Conservation (phyloP, 768 basidiomycete species). For the Leccinum boreale region DNA sequence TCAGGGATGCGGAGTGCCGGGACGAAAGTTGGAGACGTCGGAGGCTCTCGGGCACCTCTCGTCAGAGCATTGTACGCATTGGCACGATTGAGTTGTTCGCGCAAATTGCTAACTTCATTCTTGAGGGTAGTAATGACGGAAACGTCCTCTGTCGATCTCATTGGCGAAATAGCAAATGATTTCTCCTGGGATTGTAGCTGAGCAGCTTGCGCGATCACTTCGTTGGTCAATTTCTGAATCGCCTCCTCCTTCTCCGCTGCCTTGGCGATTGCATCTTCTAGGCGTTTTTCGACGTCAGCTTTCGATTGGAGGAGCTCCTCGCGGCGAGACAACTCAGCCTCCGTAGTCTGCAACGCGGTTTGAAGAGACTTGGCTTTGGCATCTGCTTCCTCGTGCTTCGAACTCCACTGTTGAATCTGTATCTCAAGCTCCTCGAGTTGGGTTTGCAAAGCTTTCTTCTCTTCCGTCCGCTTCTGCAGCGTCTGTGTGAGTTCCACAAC, state of each 20-base stretch:
- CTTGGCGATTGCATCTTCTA: slow-evolving; percentile 75
- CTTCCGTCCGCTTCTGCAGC: slow-evolving; percentile 84
- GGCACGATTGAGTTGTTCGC: slow-evolving; percentile 94
- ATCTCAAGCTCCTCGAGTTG: slow-evolving; percentile 77
- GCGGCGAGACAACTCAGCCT: slow-evolving; percentile 66
- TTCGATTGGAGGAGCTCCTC: slow-evolving; percentile 76
- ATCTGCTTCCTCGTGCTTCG: slow-evolving; percentile 86
- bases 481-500: slow-evolving; percentile 97
- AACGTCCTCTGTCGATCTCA: slow-evolving; percentile 74
- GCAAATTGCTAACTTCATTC: slow-evolving; percentile 86
- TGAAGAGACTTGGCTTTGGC: slow-evolving; percentile 69
- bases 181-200: slow-evolving; percentile 78
- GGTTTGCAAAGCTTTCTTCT: slow-evolving; percentile 84
- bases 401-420: slow-evolving; percentile 81
- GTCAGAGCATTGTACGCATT: slow-evolving; percentile 89
- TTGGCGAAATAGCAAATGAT: slow-evolving; percentile 58
- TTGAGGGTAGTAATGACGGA: slow-evolving; percentile 87
- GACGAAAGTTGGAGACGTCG: slow-evolving; percentile 82
- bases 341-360: slow-evolving; percentile 61
- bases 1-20: slow-evolving; percentile 66
- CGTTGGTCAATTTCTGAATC: slow-evolving; percentile 78
- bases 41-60: slow-evolving; percentile 68
- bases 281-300: slow-evolving; percentile 69
- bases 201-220: slow-evolving; percentile 66
- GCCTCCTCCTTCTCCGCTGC: slow-evolving; percentile 79